Percentiles rank a stretch among this genome's conserved stretches.
phyloP scores from a whole-genome alignment of 306 rosid genomes.

The Rosa rugosa region DNA sequence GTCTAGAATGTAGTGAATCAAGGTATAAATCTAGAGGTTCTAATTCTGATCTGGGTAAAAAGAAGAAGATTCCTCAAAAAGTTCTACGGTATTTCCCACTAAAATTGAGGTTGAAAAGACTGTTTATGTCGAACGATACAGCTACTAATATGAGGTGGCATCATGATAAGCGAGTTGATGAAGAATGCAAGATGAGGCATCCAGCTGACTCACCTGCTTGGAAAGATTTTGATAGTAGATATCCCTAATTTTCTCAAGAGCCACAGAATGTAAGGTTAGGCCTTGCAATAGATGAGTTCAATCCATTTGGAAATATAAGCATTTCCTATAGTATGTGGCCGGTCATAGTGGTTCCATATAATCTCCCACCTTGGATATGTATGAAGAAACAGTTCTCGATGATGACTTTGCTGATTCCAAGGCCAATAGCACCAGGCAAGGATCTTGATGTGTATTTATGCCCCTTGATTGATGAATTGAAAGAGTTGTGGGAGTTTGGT shows the following conservation, averaged over 20 bases:
- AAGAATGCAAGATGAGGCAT: neutral
- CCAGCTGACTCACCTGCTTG: neutral
- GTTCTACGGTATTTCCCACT: no score
- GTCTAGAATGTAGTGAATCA: neutral
- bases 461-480: neutral
- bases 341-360: neutral
- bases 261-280: neutral
- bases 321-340: neutral
- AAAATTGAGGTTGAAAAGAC: neutral
- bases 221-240: neutral
- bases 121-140: neutral
- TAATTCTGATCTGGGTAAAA: no score
- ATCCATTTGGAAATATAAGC: neutral
- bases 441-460: neutral
- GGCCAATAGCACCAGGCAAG: neutral
- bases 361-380: neutral
- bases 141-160: neutral
- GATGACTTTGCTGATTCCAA: neutral
- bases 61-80: conserved; percentile 1
- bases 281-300: neutral
- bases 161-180: neutral
- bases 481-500: neutral
- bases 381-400: neutral
- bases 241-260: neutral
- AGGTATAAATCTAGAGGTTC: neutral